Conservation (phyloP, 306 rosid species). For the Cyamopsis tetragonoloba region DNA sequence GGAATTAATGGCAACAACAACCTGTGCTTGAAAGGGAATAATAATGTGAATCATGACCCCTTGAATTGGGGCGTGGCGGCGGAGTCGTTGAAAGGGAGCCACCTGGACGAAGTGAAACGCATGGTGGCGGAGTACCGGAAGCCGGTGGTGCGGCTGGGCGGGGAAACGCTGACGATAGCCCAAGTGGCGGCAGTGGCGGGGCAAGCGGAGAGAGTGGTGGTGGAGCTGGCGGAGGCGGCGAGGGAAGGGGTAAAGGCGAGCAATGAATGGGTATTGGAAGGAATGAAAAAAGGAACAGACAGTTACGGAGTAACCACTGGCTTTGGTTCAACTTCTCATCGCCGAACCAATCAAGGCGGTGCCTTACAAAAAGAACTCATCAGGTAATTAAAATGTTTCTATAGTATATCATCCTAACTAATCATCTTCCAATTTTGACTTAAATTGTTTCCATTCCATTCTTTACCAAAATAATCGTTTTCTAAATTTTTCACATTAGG, state of each 20-base stretch:
- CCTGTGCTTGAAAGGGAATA: not conserved
- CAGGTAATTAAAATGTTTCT: slow-evolving; percentile 50
- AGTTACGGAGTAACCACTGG: slow-evolving; percentile 96
- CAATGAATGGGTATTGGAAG: slow-evolving; percentile 88
- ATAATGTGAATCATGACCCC: too few species aligned
- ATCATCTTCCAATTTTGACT: too few species aligned
- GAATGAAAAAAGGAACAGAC: slow-evolving; percentile 70
- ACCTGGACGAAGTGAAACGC: slow-evolving; percentile 78
- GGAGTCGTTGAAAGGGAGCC: slow-evolving; percentile 65
- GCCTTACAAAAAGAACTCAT: slow-evolving; percentile 84
- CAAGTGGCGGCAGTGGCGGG: slow-evolving; percentile 84
- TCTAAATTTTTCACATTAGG: too few species aligned
- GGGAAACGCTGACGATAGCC: slow-evolving; percentile 61
- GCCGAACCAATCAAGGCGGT: slow-evolving; percentile 79
- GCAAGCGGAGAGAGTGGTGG: slow-evolving; percentile 30
- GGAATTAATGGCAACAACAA: not conserved
- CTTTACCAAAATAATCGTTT: too few species aligned
- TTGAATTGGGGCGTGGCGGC: slow-evolving; percentile 73
- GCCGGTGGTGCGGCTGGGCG: slow-evolving; percentile 66
- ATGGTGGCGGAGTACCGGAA: slow-evolving; percentile 75
- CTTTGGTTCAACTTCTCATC: slow-evolving; percentile 83
- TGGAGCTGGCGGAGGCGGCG: slow-evolving; percentile 63
- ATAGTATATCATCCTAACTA: too few species aligned
- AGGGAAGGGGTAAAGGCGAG: slow-evolving; percentile 86
- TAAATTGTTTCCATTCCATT: too few species aligned